Conservation (phyloP, 2,329 filamentous ascomycete genomes). For the Pseudocercospora vitis region DNA sequence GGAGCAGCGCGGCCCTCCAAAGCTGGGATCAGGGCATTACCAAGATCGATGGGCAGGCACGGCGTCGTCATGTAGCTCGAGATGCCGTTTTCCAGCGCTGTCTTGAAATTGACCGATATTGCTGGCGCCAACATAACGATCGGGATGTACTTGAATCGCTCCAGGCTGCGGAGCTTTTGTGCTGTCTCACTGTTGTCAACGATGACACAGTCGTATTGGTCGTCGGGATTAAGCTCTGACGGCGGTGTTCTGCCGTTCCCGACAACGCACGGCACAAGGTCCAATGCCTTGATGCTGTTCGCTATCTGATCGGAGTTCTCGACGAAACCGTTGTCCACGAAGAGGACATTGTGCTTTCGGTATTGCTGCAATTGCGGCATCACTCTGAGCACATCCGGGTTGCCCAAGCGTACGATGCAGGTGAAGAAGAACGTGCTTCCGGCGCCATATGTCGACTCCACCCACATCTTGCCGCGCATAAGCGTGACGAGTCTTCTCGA, state of each 20-base stretch:
- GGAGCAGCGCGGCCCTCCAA: slow-evolving; percentile 91
- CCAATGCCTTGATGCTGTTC: slow-evolving; percentile 73
- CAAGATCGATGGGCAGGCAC: slow-evolving; percentile 88
- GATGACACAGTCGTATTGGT: slow-evolving; percentile 90
- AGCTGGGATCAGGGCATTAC: slow-evolving; percentile 93
- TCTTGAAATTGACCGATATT: slow-evolving; percentile 89
- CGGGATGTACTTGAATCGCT: slow-evolving; percentile 97
- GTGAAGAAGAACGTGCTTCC: slow-evolving; percentile 97
- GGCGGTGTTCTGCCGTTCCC: slow-evolving; percentile 64
- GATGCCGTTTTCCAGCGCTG: slow-evolving; percentile 89
- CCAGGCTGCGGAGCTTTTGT: slow-evolving; percentile 77
- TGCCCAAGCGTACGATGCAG: slow-evolving; percentile 81
- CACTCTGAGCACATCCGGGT: slow-evolving; percentile 74
- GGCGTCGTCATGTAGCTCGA: slow-evolving; percentile 99
- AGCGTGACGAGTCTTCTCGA: slow-evolving; percentile 92
- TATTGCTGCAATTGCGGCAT: slow-evolving; percentile 86
- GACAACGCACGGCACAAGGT: slow-evolving; percentile 81
- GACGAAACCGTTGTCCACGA: slow-evolving; percentile 88
- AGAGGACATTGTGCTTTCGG: slow-evolving; percentile 85
- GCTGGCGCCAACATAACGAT: slow-evolving; percentile 88
- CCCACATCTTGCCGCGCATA: slow-evolving; percentile 96
- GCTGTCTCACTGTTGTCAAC: slow-evolving; percentile 93
- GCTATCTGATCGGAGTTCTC: slow-evolving; percentile 73
- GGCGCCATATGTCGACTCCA: slow-evolving; percentile 85
- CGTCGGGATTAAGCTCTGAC: slow-evolving; percentile 53